These are phyloP conservation scores for Magnaporthiopsis incrustans DNA, from an alignment of 2,329 filamentous ascomycete genomes.

Conservation along the genomic window DNA sequence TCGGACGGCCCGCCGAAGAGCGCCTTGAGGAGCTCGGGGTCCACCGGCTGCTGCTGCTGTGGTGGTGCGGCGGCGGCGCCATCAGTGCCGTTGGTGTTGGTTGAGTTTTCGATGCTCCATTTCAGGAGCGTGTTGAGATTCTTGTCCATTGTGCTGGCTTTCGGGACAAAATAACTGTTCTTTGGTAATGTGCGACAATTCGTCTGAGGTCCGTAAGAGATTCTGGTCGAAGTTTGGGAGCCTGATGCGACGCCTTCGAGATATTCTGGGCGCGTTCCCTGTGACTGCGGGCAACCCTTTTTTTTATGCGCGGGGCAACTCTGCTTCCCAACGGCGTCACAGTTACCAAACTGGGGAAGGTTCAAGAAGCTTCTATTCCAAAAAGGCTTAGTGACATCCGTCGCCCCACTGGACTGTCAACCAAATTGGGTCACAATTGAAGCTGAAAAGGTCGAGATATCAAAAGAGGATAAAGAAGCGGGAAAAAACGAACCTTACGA, in stretches of 20 bases:
- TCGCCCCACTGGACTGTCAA: background rate
- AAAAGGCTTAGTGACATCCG: conserved; percentile 18
- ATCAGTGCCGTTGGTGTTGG: conserved; percentile 13
- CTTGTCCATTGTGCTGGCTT: conserved; percentile 18
- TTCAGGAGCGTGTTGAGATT: conserved; percentile 28
- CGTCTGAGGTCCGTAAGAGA: too few species aligned
- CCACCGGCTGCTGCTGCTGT: conserved; percentile 39
- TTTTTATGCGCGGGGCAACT: background rate
- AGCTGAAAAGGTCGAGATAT: background rate
- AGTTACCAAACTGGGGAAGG: conserved; percentile 21
- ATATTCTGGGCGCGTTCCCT: conserved; percentile 1
- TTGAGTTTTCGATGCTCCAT: conserved; percentile 27
- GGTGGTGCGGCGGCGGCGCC: conserved; percentile 19
- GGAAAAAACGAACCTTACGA: background rate
- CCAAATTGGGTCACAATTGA: background rate
- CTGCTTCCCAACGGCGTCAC: conserved; percentile 3
- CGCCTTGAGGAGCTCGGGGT: conserved; percentile 61
- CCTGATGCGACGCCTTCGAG: background rate
- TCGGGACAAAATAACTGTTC: too few species aligned
- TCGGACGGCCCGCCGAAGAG: conserved; percentile 82
- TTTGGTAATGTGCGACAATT: background rate
- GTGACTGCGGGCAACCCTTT: conserved; percentile 8
- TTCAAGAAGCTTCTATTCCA: conserved; percentile 27
- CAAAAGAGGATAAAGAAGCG: background rate
- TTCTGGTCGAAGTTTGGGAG: background rate